These are phyloP conservation scores for Cryptococcus wingfieldii DNA, from an alignment of 1,284 basidiomycete genomes.

Conservation along the genomic window DNA sequence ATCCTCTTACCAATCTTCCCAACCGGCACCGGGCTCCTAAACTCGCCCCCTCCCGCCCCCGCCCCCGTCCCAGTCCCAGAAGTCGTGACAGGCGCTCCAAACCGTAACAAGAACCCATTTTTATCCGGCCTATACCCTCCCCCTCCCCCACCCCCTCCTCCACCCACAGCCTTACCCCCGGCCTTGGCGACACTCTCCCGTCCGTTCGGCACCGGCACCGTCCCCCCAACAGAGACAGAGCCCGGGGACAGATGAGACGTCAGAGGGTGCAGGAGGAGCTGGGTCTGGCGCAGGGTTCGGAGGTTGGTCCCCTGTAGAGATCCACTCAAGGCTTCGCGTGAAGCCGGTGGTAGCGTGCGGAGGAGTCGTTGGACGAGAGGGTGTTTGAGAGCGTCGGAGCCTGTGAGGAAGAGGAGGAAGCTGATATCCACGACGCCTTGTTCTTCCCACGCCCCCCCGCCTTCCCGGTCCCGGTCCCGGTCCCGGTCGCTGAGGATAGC, in stretches of 20 bases:
- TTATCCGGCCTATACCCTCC: constrained; percentile 7
- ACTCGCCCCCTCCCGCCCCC: constrained; percentile 27
- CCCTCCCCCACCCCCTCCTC: not conserved
- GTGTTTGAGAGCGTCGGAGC: too few species aligned
- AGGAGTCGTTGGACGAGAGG: too few species aligned
- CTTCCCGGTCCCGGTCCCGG: too few species aligned
- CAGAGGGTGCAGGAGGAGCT: constrained; percentile 37
- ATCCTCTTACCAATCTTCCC: constrained; percentile 46
- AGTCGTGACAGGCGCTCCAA: constrained; percentile 27
- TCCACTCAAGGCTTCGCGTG: too few species aligned
- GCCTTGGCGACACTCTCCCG: not conserved
- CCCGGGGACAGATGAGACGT: too few species aligned
- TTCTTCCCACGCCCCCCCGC: too few species aligned
- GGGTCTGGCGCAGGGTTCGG: constrained; percentile 32
- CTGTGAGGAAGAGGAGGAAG: not conserved
- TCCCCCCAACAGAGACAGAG: too few species aligned
- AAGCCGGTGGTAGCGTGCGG: too few species aligned
- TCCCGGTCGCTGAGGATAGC: too few species aligned
- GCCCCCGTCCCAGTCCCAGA: constrained; percentile 2
- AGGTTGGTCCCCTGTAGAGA: constrained; percentile 20
- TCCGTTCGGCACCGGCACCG: too few species aligned
- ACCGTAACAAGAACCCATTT: constrained; percentile 32
- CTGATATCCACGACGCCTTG: not conserved
- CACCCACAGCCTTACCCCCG: not conserved
- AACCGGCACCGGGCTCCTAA: constrained; percentile 42